phyloP scores from a whole-genome alignment of 225 moss, liverwort and hornwort genomes.

The Sphagnum tenellum region DNA sequence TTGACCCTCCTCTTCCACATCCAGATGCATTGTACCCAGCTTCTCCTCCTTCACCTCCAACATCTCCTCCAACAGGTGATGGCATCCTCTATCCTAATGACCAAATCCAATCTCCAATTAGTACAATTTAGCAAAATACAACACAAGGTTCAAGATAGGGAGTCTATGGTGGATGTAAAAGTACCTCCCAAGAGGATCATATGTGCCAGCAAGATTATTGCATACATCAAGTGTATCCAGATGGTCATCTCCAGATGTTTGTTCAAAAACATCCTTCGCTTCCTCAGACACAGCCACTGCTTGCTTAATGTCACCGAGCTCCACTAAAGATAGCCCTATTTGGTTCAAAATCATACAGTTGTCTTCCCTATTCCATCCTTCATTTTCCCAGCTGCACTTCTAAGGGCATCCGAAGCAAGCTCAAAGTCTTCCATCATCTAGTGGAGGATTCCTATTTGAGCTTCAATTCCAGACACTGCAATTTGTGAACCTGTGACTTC shows the following conservation, averaged over 20 bases:
- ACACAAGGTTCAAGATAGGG: too few species aligned
- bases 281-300: conserved; percentile 47
- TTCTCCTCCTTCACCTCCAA: conserved; percentile 64
- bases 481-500: conserved; percentile 51
- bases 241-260: conserved; percentile 46
- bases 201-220: conserved; percentile 76
- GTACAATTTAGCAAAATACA: too few species aligned
- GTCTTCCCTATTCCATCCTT: conserved; percentile 35
- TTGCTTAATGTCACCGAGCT: conserved; percentile 49
- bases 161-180: background rate
- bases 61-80: conserved; percentile 55
- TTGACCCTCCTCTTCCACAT: conserved; percentile 55
- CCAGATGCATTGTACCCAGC: conserved; percentile 81
- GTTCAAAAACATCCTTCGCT: conserved; percentile 50
- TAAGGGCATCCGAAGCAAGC: conserved; percentile 35
- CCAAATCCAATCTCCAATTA: too few species aligned
- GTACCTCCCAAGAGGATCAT: conserved; percentile 74
- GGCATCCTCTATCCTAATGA: conserved; percentile 57
- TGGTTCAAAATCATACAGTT: conserved; percentile 59
- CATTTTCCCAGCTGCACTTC: conserved; percentile 40
- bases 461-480: conserved; percentile 69
- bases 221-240: conserved; percentile 72
- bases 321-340: conserved; percentile 56
- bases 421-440: conserved; percentile 35
- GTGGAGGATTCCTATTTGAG: conserved; percentile 71